Percentiles rank a stretch among this genome's conserved stretches.
Conservation (phyloP, 257 asterid genomes). For the Nicotiana obtusifolia region DNA sequence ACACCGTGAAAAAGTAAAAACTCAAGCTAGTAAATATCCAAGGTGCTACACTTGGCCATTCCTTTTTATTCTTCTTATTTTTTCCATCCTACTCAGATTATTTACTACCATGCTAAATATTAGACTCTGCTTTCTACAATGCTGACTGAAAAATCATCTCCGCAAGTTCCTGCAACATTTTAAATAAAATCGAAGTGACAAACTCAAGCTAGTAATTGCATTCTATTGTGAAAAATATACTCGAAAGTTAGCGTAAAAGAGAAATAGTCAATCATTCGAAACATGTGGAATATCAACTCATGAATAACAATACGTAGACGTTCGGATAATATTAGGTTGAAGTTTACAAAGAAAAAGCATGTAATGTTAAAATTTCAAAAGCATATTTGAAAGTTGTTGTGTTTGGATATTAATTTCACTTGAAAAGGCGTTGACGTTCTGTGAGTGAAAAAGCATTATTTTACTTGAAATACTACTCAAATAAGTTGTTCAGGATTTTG, state of each 20-base stretch:
- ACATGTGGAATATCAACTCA: background rate
- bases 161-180: constrained; percentile 62
- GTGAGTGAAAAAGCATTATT: background rate
- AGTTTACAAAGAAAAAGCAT: no score
- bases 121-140: constrained; percentile 24
- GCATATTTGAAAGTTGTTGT: background rate
- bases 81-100: background rate
- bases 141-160: constrained; percentile 87
- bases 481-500: background rate
- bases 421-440: background rate
- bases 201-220: no score
- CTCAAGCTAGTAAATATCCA: background rate
- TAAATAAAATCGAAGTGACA: background rate
- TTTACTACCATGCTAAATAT: background rate
- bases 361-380: background rate
- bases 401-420: background rate
- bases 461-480: background rate
- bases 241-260: background rate
- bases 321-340: no score
- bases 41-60: background rate
- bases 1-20: background rate
- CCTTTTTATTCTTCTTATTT: background rate
- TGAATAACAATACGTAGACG: no score
- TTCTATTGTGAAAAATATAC: background rate
- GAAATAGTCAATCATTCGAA: background rate